Evolutionary conservation across 2,329 filamentous ascomycete genomes (phyloP), one percentile per base, ranked within the genome.

Genomic region (Aspergillus sp.): DNA sequence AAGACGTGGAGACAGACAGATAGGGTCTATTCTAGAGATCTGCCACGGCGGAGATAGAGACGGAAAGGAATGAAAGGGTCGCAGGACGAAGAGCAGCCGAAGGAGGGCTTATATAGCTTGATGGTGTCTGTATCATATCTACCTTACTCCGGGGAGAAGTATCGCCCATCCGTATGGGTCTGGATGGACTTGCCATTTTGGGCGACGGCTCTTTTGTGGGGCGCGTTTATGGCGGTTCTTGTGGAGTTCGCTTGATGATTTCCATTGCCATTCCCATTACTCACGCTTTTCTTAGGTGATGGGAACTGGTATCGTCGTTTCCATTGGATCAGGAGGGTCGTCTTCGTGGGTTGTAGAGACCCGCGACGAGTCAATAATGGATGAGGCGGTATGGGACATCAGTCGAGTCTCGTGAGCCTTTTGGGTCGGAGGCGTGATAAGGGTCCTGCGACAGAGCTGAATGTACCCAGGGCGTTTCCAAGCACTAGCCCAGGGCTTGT

Each of bases 181-280:
- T 52, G 66, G 59, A 45, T 66, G 66, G 55, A 68, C 66, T 47
- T 69, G 53, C 66, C 62, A 35, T 44, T 57, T 63, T 51, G 33
- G 65, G 65, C 55, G 47, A 60, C 22, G 41, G 38, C 47, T 20
- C 4, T 17, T 20, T 26, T 10, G 51, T 51, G 47, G 47, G 35
- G 24, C 33, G 10, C 35, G 24, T 30, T 11, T 51, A 51, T 36
- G 11, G n/a, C 4, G n/a, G 40, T 44, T 42, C 30, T 24, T 32
- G 40, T 20, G 40, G 16, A 14, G 40, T 30, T 30, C 9, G 26
- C 26, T 8, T 26, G 24, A 7, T 22, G 22, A 22, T 22, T 7
- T 7, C 22, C 22, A 22, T 22, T 22, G 22, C 22, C 22, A 22
- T 22, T 38, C 35, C 14, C 35, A 38, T 38, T 38, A 38, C 10